A percentile compares a stretch with the other conserved stretches of the same genome.
phyloP scores from a whole-genome alignment of 768 basidiomycete species.

The Boletus subcaerulescens region DNA sequence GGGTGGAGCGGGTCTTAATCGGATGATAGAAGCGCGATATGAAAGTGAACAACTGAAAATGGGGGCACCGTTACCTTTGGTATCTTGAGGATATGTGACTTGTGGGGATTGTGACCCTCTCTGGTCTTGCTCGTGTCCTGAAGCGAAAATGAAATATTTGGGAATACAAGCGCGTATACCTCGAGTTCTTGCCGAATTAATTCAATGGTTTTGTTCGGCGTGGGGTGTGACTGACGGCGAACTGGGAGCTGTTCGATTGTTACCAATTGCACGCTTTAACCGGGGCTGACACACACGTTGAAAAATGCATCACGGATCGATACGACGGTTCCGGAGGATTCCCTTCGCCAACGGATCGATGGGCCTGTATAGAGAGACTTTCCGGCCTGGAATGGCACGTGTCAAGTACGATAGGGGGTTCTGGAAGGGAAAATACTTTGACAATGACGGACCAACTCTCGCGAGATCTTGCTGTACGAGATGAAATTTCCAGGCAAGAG shows the following conservation, averaged over 20 bases:
- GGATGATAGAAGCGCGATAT: constrained; percentile 17
- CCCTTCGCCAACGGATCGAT: constrained; percentile 71
- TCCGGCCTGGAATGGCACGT: constrained; percentile 47
- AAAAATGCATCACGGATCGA: constrained; percentile 88
- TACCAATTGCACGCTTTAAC: constrained; percentile 1
- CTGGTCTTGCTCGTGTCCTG: constrained; percentile 48
- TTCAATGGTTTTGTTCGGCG: constrained; percentile 58
- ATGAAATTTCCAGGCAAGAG: constrained; percentile 77
- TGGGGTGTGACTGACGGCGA: constrained; percentile 68
- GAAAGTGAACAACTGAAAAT: constrained; percentile 10
- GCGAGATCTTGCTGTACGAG: constrained; percentile 59
- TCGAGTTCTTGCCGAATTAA: constrained; percentile 71
- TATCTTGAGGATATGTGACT: constrained; percentile 53
- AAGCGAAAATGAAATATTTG: constrained; percentile 64
- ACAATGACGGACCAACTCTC: constrained; percentile 76
- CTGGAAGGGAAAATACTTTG: constrained; percentile 49
- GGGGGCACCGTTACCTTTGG: constrained; percentile 52
- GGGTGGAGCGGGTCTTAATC: constrained; percentile 58
- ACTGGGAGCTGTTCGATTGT: constrained; percentile 62
- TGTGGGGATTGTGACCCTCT: constrained; percentile 33
- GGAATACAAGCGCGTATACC: constrained; percentile 68
- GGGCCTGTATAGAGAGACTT: constrained; percentile 66
- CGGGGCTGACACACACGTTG: constrained; percentile 51
- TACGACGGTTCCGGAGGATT: constrained; percentile 75
- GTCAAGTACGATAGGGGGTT: neutral